Evolutionary conservation across 805 yeast genomes (phyloP), one percentile per base, ranked within the genome.

Genomic region (Cyberlindnera sargentensis): DNA sequence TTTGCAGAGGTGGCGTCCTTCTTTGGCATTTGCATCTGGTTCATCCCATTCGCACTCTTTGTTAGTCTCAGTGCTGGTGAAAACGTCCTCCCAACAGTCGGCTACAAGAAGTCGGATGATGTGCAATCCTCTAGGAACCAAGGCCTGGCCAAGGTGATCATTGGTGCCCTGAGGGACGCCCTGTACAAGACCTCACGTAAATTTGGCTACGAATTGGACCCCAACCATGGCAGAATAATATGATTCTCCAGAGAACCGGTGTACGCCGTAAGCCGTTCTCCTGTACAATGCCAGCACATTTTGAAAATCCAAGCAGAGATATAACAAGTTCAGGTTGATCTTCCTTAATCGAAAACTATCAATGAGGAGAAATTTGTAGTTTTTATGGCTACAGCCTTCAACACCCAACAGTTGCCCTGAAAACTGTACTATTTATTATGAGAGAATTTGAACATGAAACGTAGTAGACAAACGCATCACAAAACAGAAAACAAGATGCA

Each of bases 1-100:
- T 91, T 91, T 58, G 71, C 89, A 1, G 96, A 93, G 60, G 86
- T 93, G 5, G 86, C 96, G n/a, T 84, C 96, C 4, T 93, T 93
- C 62, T 90, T 93, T 60, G 98, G 96, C 1, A 65, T 93, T 35
- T 82, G 93, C 55, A 81, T 93, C 20, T 50, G 99, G 99, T 73
- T 91, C 46, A 76, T 93, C 28, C 99, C 99, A 31, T 88, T 93
- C 62, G 82, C 96, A 4, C 70, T 93, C 45, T 91, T 93, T 63
- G 91, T 93, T 15, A 83, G 95, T 29, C 70, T 93, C 46, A 85
- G 95, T 59, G 97, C 97, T 1, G 85, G 87, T 49, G 99, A 93
- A 57, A 84, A 86, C 56, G 79, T 84, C 20, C 71, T 93, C 36
- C 99, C 99, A 7, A 70, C 67, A 35, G 48, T 55, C 3, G 61